Conservation (phyloP, 495 filamentous ascomycete species). For the Chaetomium tenue region DNA sequence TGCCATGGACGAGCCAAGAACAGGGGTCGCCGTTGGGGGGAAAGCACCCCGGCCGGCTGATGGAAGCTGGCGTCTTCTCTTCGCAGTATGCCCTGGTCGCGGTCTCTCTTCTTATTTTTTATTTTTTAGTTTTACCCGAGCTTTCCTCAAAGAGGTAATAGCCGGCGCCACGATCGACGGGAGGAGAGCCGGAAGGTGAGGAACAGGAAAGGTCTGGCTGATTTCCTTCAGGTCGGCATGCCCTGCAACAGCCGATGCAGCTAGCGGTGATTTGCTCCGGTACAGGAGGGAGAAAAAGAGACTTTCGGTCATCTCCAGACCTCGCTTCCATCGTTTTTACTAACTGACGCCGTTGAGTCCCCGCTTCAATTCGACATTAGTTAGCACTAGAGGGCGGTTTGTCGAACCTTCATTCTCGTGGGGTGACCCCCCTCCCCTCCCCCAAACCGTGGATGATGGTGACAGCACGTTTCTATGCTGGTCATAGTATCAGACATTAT, state of each 20-base stretch:
- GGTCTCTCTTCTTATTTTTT: neutral
- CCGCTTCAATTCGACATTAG: neutral
- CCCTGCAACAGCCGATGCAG: neutral
- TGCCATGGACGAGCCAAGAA: slow-evolving; percentile 9
- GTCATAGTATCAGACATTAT: slow-evolving; percentile 1
- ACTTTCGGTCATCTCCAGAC: neutral
- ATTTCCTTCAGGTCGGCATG: neutral
- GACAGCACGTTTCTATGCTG: slow-evolving; percentile 1
- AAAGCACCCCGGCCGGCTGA: slow-evolving; percentile 17
- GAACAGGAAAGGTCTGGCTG: neutral
- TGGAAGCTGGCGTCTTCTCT: slow-evolving; percentile 12
- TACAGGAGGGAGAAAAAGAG: neutral
- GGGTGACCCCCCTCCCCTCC: no score
- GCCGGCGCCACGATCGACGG: slow-evolving; percentile 19
- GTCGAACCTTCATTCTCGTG: neutral
- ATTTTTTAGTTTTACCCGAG: slow-evolving; percentile 23
- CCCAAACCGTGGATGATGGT: neutral
- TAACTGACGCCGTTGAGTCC: neutral
- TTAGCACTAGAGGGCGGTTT: neutral
- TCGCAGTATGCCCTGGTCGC: neutral
- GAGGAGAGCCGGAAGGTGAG: slow-evolving; percentile 15
- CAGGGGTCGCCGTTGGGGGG: slow-evolving; percentile 21
- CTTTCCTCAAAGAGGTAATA: slow-evolving; percentile 33
- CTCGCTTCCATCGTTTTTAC: slow-evolving; percentile 5
- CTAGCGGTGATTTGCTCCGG: neutral